Evolutionary conservation across 306 rosid species (phyloP).

Genomic region (Myrica gale): DNA sequence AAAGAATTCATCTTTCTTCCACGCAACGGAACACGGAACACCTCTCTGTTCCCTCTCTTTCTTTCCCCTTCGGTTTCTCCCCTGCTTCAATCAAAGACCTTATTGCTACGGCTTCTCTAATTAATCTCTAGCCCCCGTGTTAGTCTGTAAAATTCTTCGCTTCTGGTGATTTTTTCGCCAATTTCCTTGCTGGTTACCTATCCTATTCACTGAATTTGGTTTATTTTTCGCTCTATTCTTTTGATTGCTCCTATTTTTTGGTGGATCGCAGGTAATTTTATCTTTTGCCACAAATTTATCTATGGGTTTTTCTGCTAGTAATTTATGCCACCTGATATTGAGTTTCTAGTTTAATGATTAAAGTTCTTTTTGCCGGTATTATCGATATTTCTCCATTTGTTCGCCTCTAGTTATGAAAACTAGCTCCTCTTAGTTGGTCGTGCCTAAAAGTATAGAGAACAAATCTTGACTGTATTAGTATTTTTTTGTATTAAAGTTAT

Average conservation of each 20-base stretch:
- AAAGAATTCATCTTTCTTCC: constrained; percentile 37
- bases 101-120: constrained; percentile 7
- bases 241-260: constrained; percentile 15
- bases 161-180: constrained; percentile 17
- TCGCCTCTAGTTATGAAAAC: too few relatives aligned
- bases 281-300: constrained; percentile 10
- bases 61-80: constrained; percentile 29
- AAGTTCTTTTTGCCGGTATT: neutral
- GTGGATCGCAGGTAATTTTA: constrained; percentile 46
- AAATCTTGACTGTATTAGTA: too few relatives aligned
- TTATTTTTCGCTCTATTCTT: constrained; percentile 12
- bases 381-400: neutral
- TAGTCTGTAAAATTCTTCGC: constrained; percentile 19
- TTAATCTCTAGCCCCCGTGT: neutral
- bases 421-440: too few relatives aligned
- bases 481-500: too few relatives aligned
- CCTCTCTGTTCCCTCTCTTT: constrained; percentile 9
- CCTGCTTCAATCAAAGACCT: neutral
- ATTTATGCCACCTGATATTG: neutral
- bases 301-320: neutral
- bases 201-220: constrained; percentile 20
- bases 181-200: constrained; percentile 22
- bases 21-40: constrained; percentile 46
- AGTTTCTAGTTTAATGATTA: neutral
- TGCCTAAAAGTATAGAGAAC: too few relatives aligned